A percentile compares a stretch with the other conserved stretches of the same genome.
Conservation (phyloP, 2,329 filamentous ascomycete genomes). For the Paracoccidioides lutzii region DNA sequence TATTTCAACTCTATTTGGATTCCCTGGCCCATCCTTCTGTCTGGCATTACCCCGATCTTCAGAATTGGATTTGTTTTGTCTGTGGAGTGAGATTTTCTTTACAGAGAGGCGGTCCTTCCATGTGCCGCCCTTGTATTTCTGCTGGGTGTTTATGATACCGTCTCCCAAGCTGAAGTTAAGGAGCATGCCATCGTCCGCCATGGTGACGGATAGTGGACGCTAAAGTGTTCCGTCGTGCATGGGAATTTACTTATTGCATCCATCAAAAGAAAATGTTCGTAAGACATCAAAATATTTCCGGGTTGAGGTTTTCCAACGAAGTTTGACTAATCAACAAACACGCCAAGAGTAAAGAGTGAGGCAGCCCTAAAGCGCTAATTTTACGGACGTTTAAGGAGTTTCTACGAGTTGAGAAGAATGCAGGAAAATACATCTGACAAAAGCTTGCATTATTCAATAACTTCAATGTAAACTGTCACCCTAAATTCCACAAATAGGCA, state of each 20-base stretch:
- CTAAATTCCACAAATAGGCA: too few relatives aligned
- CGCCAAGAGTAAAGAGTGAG: neutral
- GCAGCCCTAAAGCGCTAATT: neutral
- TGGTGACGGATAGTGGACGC: conserved; percentile 25
- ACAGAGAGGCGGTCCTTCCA: conserved; percentile 84
- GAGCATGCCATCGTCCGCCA: conserved; percentile 93
- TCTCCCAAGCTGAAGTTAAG: conserved; percentile 78
- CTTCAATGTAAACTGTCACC: neutral
- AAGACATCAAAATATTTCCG: too few relatives aligned
- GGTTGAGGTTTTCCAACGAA: neutral
- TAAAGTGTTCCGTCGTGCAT: neutral
- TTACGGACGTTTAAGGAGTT: too few relatives aligned
- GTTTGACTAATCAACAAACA: neutral
- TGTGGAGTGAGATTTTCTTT: conserved; percentile 51
- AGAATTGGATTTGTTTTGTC: conserved; percentile 29
- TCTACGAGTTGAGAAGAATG: too few relatives aligned
- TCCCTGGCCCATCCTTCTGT: conserved; percentile 7
- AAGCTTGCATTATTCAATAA: neutral
- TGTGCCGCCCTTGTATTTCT: conserved; percentile 69
- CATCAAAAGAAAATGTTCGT: neutral
- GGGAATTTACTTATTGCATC: neutral
- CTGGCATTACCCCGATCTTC: conserved; percentile 4
- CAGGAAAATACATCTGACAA: too few relatives aligned
- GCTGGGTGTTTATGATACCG: conserved; percentile 47
- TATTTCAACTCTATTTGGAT: conserved; percentile 22